A percentile compares a stretch with the other conserved stretches of the same genome.
Evolutionary conservation across 1,284 basidiomycete species (phyloP).

Genomic region (Ustilago shanxiensis): DNA sequence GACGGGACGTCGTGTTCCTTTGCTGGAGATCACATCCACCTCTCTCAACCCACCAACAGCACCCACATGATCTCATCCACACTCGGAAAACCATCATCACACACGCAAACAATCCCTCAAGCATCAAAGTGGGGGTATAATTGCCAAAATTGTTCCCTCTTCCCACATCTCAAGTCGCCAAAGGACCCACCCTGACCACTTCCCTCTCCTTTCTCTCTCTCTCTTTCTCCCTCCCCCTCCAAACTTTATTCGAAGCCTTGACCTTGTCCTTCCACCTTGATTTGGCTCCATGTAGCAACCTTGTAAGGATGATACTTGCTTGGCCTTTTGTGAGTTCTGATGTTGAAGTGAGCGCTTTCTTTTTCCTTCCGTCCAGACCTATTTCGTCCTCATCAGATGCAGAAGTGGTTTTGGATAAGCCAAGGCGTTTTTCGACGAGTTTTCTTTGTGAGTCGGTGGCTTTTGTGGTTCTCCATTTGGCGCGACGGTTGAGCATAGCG

Average conservation of each 20-base stretch:
- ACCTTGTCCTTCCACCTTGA: conserved; percentile 47
- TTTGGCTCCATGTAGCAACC: conserved; percentile 55
- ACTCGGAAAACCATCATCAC: neutral
- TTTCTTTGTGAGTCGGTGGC: conserved; percentile 79
- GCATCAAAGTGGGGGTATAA: conserved; percentile 11
- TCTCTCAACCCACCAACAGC: too few species aligned
- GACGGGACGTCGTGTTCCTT: too few species aligned
- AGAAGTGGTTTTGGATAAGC: conserved; percentile 20
- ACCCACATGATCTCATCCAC: too few species aligned
- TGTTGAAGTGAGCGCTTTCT: conserved; percentile 1
- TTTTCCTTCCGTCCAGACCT: conserved; percentile 39
- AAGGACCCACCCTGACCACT: conserved; percentile 53
- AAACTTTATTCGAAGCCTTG: conserved; percentile 39
- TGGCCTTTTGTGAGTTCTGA: conserved; percentile 56
- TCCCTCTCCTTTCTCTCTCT: conserved; percentile 33
- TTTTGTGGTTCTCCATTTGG: conserved; percentile 79
- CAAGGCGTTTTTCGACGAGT: conserved; percentile 76
- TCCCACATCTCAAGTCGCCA: conserved; percentile 19
- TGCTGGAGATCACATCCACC: too few species aligned
- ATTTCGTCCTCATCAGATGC: neutral
- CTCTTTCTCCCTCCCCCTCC: conserved; percentile 42
- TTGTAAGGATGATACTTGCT: conserved; percentile 51
- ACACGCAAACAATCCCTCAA: neutral
- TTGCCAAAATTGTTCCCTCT: neutral
- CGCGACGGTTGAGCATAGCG: conserved; percentile 66